Conservation (phyloP, 441 rosid genomes). For the Capsella rubella region DNA sequence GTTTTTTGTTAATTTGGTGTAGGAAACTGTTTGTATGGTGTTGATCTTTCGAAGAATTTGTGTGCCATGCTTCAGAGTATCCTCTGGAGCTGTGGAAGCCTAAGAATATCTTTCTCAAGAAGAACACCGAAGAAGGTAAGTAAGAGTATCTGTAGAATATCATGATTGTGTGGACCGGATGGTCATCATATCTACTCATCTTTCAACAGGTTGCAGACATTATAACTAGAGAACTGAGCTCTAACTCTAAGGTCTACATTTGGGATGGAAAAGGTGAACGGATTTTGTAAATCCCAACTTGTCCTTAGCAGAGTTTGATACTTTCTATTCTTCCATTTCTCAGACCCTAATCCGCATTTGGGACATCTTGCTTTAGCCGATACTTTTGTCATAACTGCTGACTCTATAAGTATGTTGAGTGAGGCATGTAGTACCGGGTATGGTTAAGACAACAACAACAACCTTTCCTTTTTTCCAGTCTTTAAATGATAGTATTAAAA, state of each 20-base stretch:
- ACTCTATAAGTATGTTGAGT: conserved; percentile 78
- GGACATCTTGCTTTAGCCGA: conserved; percentile 78
- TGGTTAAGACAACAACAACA: conserved; percentile 28
- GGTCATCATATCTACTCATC: conserved; percentile 9
- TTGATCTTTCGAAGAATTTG: conserved; percentile 60
- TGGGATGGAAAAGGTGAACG: conserved; percentile 65
- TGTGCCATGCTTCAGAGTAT: conserved; percentile 54
- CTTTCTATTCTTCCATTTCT: conserved; percentile 19
- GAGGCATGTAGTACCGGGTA: conserved; percentile 79
- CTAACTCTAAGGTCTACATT: conserved; percentile 59
- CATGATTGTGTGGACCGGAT: not conserved
- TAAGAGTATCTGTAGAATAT: conserved; percentile 20
- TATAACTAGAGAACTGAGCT: conserved; percentile 50
- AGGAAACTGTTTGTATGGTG: conserved; percentile 69
- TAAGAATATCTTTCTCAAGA: conserved; percentile 73
- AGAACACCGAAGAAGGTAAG: conserved; percentile 66
- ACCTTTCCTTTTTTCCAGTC: not conserved
- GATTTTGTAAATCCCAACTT: not conserved
- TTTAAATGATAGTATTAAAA: conserved; percentile 7
- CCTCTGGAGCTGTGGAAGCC: conserved; percentile 72
- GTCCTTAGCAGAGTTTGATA: conserved; percentile 6
- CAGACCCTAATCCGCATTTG: conserved; percentile 75
- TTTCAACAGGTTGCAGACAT: conserved; percentile 53
- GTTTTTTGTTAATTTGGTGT: not conserved
- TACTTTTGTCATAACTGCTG: conserved; percentile 74